Evolutionary conservation across 1,284 basidiomycete species (phyloP), one percentile per base, ranked within the genome.

Genomic region (Cutaneotrichosporon sp.): DNA sequence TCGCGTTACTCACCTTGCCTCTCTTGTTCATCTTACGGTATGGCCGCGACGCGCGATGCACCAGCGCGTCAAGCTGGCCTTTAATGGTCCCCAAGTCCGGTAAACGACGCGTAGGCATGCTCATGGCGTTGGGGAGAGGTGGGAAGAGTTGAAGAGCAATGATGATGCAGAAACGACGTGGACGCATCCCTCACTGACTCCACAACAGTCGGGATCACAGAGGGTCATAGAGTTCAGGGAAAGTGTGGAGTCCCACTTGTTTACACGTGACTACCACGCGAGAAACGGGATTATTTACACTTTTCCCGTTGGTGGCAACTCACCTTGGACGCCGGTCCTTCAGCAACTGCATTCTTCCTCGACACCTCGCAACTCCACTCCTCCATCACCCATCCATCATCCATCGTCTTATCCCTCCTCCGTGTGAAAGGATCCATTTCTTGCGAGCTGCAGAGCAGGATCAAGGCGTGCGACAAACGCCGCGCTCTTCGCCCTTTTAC

Each of bases 1-100:
- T n/a, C n/a, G 19, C 19, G 17, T 37, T 19, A 54, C 64, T 56
- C 46, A 68, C 65, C 55, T 67, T 70, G 39, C 60, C 55, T 47
- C 56, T 60, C 60, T 55, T 51, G 34, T 62, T 61, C 20, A 67
- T 49, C 34, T 60, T 63, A n/a, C 63, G 52, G 49, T 65, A 70
- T 34, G 51, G 51, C 39, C 19, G 35, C 6, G 42, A 12, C 3
- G 25, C 32, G 9, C 37, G 29, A 16, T 51, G 41, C 22, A 16
- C 32, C 29, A 45, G 26, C 12, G 31, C 35, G 38, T 54, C 52
- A 5, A 37, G 17, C 5, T 38, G 42, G 17, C 29, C 42, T 9
- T 12, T 11, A 19, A 31, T 14, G 16, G 27, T 32, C 16, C 29
- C 29, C 27, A 32, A 14, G 42, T 31, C 29, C 3, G 42, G 42